Base-by-base conservation (phyloP, 176 grass and related monocot species). In the Zoysia pacifica region DNA sequence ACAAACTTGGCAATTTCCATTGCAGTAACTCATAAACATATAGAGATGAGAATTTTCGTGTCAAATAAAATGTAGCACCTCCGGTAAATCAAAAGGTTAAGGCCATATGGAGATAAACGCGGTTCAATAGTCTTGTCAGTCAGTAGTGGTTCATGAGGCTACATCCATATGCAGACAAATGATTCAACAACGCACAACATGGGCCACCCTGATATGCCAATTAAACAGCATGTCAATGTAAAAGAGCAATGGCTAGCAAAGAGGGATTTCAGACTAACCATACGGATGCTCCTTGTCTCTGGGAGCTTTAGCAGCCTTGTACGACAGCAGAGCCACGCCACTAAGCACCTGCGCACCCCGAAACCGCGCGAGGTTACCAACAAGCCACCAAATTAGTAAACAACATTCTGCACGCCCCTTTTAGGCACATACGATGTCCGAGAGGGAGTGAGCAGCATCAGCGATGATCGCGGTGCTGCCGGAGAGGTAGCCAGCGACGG, bases 371-470 rank as follows among this genome's bases (percentile, higher is more conserved):
- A 15, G 4, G 80, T 84, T 60, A 81, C 65, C 56, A 65, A 11
- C 3, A 36, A 46, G 7, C 9, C 35, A 65, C 4, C 45, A 62
- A 68, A 71, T 18, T 19, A 28, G 28, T 28, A 84, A 64, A 64
- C 48, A 51, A 46, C 67, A 64, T 59, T 48, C 9, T 10, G 28
- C 62, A 43, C 12, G 49, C 46, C 36, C 42, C 15, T 76, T 67
- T 66, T 47, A 5, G 28, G 16, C 42, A 82, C 87, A 67, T 75
- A 98, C 95, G 16, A 94, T 87, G 70, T 98, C 95, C 19, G 95
- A 98, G 74, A 98, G 83, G 67, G 95, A 98, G 81, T 98, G 95
- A 14, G 90, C 95, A 2, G 95, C 95, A 41, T 98, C 95, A 37
- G 92, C 95, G 55, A 84, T 73, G 70, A 98, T 93, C 62, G 92